Conservation (phyloP, 495 filamentous ascomycete genomes). For the Talaromyces adpressus region DNA sequence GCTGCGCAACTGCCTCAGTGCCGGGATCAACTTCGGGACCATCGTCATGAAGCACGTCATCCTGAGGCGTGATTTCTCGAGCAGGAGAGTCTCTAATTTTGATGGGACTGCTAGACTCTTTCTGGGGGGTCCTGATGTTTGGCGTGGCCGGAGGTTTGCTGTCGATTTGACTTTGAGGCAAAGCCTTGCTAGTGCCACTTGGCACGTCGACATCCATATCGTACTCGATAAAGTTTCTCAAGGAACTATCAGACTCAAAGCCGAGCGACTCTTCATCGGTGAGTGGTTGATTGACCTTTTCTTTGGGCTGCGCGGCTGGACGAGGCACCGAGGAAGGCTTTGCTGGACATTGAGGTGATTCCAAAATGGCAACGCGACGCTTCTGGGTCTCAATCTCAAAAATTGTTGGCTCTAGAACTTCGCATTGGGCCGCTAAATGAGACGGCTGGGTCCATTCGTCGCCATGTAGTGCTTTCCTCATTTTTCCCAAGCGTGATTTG, state of each 20-base stretch:
- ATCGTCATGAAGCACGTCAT: background rate
- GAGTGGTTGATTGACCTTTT: background rate
- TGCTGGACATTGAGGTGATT: conserved; percentile 40
- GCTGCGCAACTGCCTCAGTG: background rate
- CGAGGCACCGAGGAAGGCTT: conserved; percentile 24
- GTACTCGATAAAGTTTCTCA: conserved; percentile 39
- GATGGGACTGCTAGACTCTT: background rate
- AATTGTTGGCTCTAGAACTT: conserved; percentile 55
- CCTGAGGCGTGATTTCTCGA: background rate
- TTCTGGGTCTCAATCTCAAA: conserved; percentile 43
- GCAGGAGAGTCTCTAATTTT: background rate
- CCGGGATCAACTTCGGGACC: background rate
- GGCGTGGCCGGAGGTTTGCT: background rate
- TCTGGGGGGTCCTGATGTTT: no score
- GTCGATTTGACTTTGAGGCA: background rate
- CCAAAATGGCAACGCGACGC: conserved; percentile 50
- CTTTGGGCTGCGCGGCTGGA: conserved; percentile 13
- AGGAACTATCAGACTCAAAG: conserved; percentile 32
- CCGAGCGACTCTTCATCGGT: conserved; percentile 37
- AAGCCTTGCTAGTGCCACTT: conserved; percentile 17
- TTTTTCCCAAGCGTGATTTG: conserved; percentile 40
- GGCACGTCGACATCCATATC: conserved; percentile 11
- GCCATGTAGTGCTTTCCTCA: conserved; percentile 40
- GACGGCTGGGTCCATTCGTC: conserved; percentile 40
- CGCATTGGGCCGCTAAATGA: conserved; percentile 43